Base-by-base conservation (phyloP, 2,329 filamentous ascomycete species). In the Colletotrichum sp. region DNA sequence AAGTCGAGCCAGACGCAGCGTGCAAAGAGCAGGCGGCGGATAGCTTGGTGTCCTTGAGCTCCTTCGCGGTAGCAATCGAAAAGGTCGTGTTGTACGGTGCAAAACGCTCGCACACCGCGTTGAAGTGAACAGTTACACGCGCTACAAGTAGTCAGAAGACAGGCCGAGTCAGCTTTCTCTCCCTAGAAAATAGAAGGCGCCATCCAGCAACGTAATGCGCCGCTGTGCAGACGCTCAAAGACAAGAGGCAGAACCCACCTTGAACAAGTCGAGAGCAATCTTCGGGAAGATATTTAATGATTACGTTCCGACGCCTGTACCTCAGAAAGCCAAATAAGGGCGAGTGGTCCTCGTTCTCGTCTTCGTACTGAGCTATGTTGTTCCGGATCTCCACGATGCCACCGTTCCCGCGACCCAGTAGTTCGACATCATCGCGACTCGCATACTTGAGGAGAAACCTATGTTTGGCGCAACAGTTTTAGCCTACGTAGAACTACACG, bases 391-490 rank as follows among this genome's bases (percentile, higher is more conserved):
- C 97, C 76, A 92, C 90, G 75, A 98, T 93, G 78, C 97, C 96
- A 79, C 95, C 95, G 79, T 89, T 94, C 66, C 97, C 97, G 79
- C 91, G 92, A 76, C 90, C 92, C 75, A 97, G 88, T 72, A 99
- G 86, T 79, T 95, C 93, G 77, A 99, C 90, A 80, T 96, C 95
- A 88, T 99, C 97, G 85, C 97, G 93, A 77, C 94, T 94, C 78
- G 92, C 90, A 86, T 99, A 99, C 84, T 96, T 96, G 80, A 99
- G 92, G 78, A 99, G 92, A 82, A 99, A 97, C 97, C 97, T 99
- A 82, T 80, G 75, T 71, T 52, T 34, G 62, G 28, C 75, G 63
- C 69, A 70, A 32, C 28, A 74, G 71, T 55, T 49, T 76, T 64
- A 77, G 72, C 67, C 64, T 60, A 65, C 8, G 49, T 52, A 55